Evolutionary conservation across 2,329 filamentous ascomycete genomes (phyloP).

Genomic region (Alternaria incomplexa): DNA sequence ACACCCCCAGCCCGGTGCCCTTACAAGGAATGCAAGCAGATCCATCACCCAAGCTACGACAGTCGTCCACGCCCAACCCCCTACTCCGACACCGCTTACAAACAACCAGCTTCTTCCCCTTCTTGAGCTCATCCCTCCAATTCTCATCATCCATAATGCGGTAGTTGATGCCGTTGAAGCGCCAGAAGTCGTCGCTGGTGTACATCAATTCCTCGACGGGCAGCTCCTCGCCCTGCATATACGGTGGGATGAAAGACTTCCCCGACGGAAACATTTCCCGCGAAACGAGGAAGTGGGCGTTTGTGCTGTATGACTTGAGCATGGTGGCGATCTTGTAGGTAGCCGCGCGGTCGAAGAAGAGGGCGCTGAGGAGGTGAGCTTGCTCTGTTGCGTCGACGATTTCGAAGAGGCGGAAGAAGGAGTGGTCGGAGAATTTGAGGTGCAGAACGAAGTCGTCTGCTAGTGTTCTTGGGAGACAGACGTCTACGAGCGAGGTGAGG

Average conservation of each 20-base stretch:
- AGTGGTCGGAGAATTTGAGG: constrained; percentile 26
- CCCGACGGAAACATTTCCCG: constrained; percentile 28
- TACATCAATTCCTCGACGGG: constrained; percentile 38
- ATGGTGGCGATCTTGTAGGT: constrained; percentile 35
- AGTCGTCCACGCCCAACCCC: constrained; percentile 13
- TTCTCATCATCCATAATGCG: constrained; percentile 33
- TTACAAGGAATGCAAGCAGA: constrained; percentile 22
- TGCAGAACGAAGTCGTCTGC: constrained; percentile 25
- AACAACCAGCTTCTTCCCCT: constrained; percentile 11
- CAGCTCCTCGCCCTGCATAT: constrained; percentile 43
- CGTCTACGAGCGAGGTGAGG: constrained; percentile 21
- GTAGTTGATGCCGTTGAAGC: constrained; percentile 34
- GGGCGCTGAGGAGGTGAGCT: constrained; percentile 17
- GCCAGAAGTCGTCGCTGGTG: constrained; percentile 36
- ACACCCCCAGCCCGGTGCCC: constrained; percentile 3
- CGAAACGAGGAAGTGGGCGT: constrained; percentile 29
- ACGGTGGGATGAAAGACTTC: constrained; percentile 39
- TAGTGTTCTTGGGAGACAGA: constrained; percentile 18
- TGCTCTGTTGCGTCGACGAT: constrained; percentile 14
- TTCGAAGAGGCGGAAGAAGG: constrained; percentile 18
- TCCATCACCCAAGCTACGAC: constrained; percentile 23
- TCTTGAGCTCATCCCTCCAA: constrained; percentile 18
- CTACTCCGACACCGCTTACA: constrained; percentile 18
- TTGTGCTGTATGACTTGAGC: constrained; percentile 24
- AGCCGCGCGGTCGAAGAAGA: constrained; percentile 30